Conservation (phyloP, 805 yeast genomes). For the Candida tallmaniae region DNA sequence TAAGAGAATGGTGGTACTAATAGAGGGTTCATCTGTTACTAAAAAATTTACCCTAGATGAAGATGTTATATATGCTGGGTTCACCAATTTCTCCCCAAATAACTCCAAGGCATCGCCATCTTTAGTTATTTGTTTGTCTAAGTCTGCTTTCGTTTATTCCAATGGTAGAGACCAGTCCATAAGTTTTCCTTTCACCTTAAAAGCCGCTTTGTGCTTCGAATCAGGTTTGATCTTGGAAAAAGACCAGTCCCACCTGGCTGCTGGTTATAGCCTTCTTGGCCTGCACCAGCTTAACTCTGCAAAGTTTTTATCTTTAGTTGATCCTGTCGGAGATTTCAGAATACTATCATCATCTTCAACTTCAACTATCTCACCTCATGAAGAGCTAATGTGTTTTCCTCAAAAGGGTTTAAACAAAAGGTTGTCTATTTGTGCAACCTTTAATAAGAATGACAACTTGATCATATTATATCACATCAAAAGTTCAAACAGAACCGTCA, state of each 20-base stretch:
- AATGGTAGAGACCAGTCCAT: constrained; percentile 58
- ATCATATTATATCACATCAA: constrained; percentile 56
- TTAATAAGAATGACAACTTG: constrained; percentile 39
- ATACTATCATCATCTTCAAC: constrained; percentile 67
- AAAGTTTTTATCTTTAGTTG: constrained; percentile 61
- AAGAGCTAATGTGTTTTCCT: constrained; percentile 56
- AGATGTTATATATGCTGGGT: constrained; percentile 56
- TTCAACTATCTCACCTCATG: constrained; percentile 55
- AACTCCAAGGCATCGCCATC: constrained; percentile 6
- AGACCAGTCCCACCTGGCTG: constrained; percentile 19
- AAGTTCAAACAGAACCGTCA: constrained; percentile 20
- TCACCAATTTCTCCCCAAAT: constrained; percentile 42
- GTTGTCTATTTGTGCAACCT: constrained; percentile 51
- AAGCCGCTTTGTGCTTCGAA: constrained; percentile 57
- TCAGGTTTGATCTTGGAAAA: constrained; percentile 66
- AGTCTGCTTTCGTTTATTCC: constrained; percentile 60
- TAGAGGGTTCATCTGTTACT: constrained; percentile 42
- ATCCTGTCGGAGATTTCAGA: constrained; percentile 73
- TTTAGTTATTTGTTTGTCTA: constrained; percentile 57
- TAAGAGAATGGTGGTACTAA: constrained; percentile 42
- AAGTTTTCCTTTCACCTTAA: constrained; percentile 66
- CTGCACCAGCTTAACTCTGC: constrained; percentile 24
- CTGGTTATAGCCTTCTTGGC: constrained; percentile 11
- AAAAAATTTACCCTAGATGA: constrained; percentile 48
- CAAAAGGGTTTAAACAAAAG: constrained; percentile 24